Conservation (phyloP, 768 basidiomycete genomes). For the Tulasnella sp. region DNA sequence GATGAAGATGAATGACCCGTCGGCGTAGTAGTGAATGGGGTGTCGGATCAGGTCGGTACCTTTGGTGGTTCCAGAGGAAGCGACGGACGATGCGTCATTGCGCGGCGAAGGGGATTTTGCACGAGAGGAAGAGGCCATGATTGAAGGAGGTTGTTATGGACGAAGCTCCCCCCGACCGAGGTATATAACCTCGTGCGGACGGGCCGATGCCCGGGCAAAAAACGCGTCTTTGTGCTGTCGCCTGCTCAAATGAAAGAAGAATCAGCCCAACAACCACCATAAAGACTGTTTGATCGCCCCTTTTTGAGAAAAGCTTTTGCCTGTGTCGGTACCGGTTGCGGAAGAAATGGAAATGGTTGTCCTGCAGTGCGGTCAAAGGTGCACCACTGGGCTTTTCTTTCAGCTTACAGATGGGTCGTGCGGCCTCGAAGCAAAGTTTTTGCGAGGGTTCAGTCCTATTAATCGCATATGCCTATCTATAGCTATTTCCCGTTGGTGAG, state of each 20-base stretch:
- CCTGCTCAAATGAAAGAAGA: not conserved
- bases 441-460: too few relatives aligned
- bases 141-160: not conserved
- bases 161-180: too few relatives aligned
- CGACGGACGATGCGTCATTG: not conserved
- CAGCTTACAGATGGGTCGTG: too few relatives aligned
- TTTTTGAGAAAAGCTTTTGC: too few relatives aligned
- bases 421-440: too few relatives aligned
- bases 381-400: too few relatives aligned
- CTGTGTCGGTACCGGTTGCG: too few relatives aligned
- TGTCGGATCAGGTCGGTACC: not conserved
- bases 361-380: not conserved
- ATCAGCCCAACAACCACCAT: not conserved
- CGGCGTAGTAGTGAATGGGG: slow-evolving; percentile 17
- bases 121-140: not conserved
- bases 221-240: not conserved
- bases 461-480: not conserved
- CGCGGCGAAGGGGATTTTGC: not conserved
- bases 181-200: not conserved
- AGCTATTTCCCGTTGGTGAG: not conserved
- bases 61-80: not conserved
- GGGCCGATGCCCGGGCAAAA: not conserved
- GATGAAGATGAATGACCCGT: slow-evolving; percentile 21
- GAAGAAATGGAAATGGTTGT: not conserved
- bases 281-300: not conserved